Base-by-base conservation (phyloP, 495 filamentous ascomycete genomes). In the Podospora sp. region DNA sequence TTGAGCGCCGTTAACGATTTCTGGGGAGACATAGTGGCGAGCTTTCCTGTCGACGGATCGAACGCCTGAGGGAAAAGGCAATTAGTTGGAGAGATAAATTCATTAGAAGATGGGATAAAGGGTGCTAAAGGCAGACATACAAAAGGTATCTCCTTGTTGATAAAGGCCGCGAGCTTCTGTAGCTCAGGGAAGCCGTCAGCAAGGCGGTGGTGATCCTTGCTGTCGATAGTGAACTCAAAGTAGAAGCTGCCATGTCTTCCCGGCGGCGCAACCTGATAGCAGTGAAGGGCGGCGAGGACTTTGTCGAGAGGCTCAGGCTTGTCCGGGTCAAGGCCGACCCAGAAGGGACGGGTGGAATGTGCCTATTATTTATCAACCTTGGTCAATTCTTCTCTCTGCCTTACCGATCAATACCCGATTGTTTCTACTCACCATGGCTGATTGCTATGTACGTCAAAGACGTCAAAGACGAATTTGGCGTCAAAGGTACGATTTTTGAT, bases 241-340 rank as follows among this genome's bases (percentile, higher is more conserved):
- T 24, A 63, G 24, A n/a, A n/a, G n/a, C n/a, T n/a, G n/a, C n/a
- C n/a, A n/a, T n/a, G n/a, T n/a, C n/a, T n/a, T n/a, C n/a, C n/a
- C n/a, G n/a, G n/a, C 25, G 61, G 46, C 50, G 61, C 61, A 27
- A 63, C 61, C 26, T 63, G 61, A 35, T 33, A 63, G 61, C 61
- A 63, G 26, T 63, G 61, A 7, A 63, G 61, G 61, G 49, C 61
- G 24, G 61, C 61, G 46, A 63, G 61, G 16, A 63, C 12, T 40
- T 63, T 63, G 61, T 63, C 50, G n/a, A 63, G 61, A 53, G 46
- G 61, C 26, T 63, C 61, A 21, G 61, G 61, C 61, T 63, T 53
- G 49, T 53, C 61, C n/a, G 61, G 46, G 61, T 63, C 61, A 63
- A 63, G 61, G 25, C 61, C 61, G 27, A 22, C 46, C 61, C 61